These are phyloP conservation scores for Kwoniella pini DNA, from an alignment of 768 basidiomycete genomes.

Conservation along the genomic window DNA sequence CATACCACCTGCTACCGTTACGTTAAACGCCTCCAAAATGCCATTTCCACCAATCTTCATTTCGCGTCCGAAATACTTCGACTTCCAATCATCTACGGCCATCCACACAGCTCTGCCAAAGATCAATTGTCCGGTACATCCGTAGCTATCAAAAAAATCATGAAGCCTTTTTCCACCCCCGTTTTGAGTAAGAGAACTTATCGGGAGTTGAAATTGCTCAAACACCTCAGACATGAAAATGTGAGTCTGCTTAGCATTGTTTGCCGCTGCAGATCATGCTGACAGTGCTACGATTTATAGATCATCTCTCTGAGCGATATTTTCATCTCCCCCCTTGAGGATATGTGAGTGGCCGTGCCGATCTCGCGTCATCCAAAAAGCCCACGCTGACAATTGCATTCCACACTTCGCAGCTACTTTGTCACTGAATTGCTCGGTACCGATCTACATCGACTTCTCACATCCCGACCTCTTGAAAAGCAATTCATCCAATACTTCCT, in stretches of 20 bases:
- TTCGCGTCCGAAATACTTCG: not conserved
- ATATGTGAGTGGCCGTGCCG: slow-evolving; percentile 66
- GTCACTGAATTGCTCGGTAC: slow-evolving; percentile 98
- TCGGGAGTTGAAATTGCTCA: slow-evolving; percentile 94
- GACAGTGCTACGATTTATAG: slow-evolving; percentile 57
- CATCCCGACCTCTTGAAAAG: slow-evolving; percentile 95
- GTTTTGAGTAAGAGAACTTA: slow-evolving; percentile 98
- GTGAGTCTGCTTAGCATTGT: slow-evolving; percentile 58
- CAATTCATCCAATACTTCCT: slow-evolving; percentile 99
- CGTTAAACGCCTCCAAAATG: too few relatives aligned
- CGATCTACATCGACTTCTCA: slow-evolving; percentile 93
- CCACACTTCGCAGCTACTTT: slow-evolving; percentile 71
- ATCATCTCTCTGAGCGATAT: slow-evolving; percentile 99
- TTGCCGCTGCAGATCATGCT: too few relatives aligned
- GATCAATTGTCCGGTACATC: slow-evolving; percentile 90
- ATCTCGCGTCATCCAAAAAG: not conserved
- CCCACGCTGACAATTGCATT: not conserved
- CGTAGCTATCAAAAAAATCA: slow-evolving; percentile 99
- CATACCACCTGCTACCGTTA: not conserved
- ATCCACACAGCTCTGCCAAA: slow-evolving; percentile 72
- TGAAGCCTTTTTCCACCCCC: slow-evolving; percentile 97
- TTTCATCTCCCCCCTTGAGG: slow-evolving; percentile 99
- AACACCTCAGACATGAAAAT: slow-evolving; percentile 98
- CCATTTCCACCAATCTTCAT: too few relatives aligned
- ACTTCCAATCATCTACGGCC: not conserved